Evolutionary conservation across 2,329 filamentous ascomycete species (phyloP).

Genomic region (Hypoxylon sp.): DNA sequence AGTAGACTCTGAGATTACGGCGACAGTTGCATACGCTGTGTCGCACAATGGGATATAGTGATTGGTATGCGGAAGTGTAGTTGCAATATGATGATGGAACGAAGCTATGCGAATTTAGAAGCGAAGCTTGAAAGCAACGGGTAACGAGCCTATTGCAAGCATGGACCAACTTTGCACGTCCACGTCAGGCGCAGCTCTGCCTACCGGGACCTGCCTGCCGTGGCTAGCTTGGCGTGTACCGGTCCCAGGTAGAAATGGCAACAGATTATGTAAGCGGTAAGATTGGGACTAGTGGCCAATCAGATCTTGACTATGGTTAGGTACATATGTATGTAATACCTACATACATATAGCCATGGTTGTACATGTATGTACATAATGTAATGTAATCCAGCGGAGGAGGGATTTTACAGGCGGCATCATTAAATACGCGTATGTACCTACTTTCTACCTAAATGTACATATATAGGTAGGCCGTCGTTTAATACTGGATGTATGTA

Average conservation of each 20-base stretch:
- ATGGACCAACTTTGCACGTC: slow-evolving; percentile 50
- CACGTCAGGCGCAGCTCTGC: slow-evolving; percentile 64
- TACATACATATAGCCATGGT: no score
- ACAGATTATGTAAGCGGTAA: neutral
- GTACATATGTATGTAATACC: no score
- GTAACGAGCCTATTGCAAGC: slow-evolving; percentile 37
- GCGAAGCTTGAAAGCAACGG: slow-evolving; percentile 27
- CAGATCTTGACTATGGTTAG: no score
- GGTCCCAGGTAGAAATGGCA: neutral
- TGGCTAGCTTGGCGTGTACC: slow-evolving; percentile 11
- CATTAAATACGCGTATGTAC: no score
- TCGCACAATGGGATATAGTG: slow-evolving; percentile 15
- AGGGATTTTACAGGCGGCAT: no score
- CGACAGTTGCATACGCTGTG: slow-evolving; percentile 7
- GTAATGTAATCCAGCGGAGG: no score
- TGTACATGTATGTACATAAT: no score
- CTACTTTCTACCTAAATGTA: no score
- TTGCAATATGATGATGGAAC: slow-evolving; percentile 4
- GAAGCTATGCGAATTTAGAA: slow-evolving; percentile 30
- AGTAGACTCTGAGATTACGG: slow-evolving; percentile 1
- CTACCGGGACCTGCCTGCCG: slow-evolving; percentile 41
- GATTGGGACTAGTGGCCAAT: neutral
- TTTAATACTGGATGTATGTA: neutral
- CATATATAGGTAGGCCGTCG: no score
- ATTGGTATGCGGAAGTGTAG: slow-evolving; percentile 7